A percentile compares a stretch with the other conserved stretches of the same genome.
Conservation (phyloP, 768 basidiomycete genomes). For the Podaxis sp. region DNA sequence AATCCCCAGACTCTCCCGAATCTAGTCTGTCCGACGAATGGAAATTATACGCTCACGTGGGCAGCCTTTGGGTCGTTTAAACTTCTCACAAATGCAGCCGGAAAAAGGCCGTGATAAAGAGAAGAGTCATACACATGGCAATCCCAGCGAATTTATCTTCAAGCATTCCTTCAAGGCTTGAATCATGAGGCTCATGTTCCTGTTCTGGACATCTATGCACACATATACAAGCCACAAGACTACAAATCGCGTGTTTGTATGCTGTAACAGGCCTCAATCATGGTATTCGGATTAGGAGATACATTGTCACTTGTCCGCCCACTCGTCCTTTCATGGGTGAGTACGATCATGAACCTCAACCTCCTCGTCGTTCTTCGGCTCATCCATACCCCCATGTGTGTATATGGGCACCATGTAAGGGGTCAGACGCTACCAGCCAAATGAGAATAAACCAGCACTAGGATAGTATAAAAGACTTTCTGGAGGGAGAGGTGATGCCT, state of each 20-base stretch:
- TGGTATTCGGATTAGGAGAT: neutral
- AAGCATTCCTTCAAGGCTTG: too few relatives aligned
- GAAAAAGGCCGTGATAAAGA: conserved; percentile 8
- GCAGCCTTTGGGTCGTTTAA: neutral
- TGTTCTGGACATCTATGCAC: neutral
- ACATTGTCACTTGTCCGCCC: neutral
- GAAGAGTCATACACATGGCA: neutral
- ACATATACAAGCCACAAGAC: neutral
- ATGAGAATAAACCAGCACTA: neutral
- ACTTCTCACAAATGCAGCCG: neutral
- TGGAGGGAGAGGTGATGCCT: too few relatives aligned
- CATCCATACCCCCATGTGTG: neutral
- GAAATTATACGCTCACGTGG: neutral
- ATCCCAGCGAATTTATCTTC: neutral
- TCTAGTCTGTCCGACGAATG: neutral
- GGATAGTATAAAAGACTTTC: neutral
- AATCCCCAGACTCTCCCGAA: conserved; percentile 3
- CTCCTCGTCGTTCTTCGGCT: neutral
- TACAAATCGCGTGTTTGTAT: too few relatives aligned
- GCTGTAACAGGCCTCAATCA: neutral
- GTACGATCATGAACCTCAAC: neutral
- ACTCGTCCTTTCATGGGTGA: neutral
- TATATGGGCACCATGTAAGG: neutral
- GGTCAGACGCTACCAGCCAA: neutral
- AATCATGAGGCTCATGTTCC: conserved; percentile 3